Evolutionary conservation across 495 filamentous ascomycete species (phyloP).

Genomic region (Neurospora cerealis): DNA sequence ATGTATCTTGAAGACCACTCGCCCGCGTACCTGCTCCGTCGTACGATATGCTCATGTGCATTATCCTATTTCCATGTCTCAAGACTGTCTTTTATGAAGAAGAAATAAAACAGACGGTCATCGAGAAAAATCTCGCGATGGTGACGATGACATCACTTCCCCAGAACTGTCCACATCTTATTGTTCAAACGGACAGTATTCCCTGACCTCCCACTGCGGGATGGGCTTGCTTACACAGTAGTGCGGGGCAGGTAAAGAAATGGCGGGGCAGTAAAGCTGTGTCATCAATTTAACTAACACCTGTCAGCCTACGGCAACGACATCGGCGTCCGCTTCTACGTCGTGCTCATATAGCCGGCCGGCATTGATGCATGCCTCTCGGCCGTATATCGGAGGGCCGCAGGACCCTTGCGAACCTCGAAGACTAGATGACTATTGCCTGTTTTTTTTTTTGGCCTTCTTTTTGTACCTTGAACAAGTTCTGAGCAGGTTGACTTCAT

Average conservation of each 20-base stretch:
- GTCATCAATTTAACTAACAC: neutral
- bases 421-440: neutral
- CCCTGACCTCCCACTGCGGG: neutral
- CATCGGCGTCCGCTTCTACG: too few species aligned
- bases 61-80: neutral
- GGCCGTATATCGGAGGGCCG: neutral
- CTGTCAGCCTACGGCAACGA: neutral
- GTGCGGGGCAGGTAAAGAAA: neutral
- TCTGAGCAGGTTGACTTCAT: neutral
- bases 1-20: neutral
- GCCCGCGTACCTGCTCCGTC: neutral
- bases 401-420: neutral
- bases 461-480: neutral
- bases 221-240: neutral
- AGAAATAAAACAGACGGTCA: neutral
- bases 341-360: neutral
- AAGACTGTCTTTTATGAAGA: too few species aligned
- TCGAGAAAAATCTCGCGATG: neutral
- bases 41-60: neutral
- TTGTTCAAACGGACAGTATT: neutral
- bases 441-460: neutral
- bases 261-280: neutral
- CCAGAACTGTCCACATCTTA: neutral
- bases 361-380: neutral
- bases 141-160: neutral